Percentiles rank a stretch among this genome's conserved stretches.
Conservation (phyloP, 768 basidiomycete species). For the Pholiota conissans region DNA sequence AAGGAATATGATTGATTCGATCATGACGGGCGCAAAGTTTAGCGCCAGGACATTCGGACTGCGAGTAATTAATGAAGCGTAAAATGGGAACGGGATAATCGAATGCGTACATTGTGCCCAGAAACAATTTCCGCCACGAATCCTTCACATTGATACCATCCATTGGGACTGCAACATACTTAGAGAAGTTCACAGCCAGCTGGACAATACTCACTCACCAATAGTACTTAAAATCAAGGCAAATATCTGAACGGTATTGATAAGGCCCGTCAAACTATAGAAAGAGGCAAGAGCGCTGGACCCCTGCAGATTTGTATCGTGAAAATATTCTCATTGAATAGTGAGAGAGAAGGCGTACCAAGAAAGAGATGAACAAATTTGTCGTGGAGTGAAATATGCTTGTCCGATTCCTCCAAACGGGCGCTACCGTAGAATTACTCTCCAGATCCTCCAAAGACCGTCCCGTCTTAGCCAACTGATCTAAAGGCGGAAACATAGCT, state of each 20-base stretch:
- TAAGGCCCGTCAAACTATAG: conserved; percentile 69
- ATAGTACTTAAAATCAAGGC: conserved; percentile 69
- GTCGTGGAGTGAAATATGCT: conserved; percentile 48
- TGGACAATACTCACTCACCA: conserved; percentile 34
- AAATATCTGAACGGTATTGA: conserved; percentile 71
- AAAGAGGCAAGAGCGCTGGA: conserved; percentile 68
- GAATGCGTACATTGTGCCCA: conserved; percentile 63
- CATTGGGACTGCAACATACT: conserved; percentile 34
- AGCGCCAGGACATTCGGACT: conserved; percentile 76
- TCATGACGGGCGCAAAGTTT: conserved; percentile 64
- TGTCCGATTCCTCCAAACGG: conserved; percentile 56
- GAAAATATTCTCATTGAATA: background rate
- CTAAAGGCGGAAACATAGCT: conserved; percentile 64
- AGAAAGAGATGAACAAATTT: conserved; percentile 51
- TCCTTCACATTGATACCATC: conserved; percentile 35
- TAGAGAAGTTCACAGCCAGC: background rate
- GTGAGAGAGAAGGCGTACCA: conserved; percentile 38
- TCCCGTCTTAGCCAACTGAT: conserved; percentile 47
- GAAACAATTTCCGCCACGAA: conserved; percentile 58
- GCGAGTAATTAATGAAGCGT: conserved; percentile 7
- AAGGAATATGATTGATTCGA: conserved; percentile 62
- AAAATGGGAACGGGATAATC: background rate
- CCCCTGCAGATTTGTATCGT: conserved; percentile 41
- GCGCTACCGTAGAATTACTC: conserved; percentile 45
- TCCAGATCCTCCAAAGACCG: conserved; percentile 61